These are phyloP conservation scores for Cadophora gregata DNA, from an alignment of 2,329 filamentous ascomycete species.

Conservation along the genomic window DNA sequence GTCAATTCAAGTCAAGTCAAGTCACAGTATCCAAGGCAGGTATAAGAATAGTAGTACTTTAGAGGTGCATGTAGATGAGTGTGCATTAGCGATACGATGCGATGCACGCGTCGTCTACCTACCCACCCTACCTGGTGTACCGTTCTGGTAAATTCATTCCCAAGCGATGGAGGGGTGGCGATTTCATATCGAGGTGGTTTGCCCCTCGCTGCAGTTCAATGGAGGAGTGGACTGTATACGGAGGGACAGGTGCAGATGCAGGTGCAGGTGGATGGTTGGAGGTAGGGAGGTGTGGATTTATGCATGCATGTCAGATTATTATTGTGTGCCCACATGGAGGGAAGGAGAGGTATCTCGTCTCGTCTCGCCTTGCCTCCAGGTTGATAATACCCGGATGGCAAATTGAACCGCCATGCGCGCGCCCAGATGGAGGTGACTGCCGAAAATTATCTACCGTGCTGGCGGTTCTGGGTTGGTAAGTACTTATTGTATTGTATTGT, in stretches of 20 bases:
- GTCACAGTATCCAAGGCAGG: background rate
- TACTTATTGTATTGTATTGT: background rate
- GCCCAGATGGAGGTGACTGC: background rate
- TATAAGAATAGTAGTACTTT: background rate
- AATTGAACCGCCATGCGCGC: background rate
- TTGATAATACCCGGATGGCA: background rate
- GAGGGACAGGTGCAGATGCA: too few species aligned
- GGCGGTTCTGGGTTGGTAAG: conserved; percentile 2
- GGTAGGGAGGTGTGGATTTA: background rate
- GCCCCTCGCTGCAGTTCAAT: too few species aligned
- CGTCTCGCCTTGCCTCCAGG: background rate
- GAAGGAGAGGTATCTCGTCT: background rate
- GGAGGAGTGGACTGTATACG: too few species aligned
- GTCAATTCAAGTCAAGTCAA: too few species aligned
- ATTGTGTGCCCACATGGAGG: background rate
- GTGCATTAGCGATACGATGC: background rate
- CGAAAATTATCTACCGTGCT: background rate
- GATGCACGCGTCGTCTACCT: too few species aligned
- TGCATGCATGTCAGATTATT: conserved; percentile 4
- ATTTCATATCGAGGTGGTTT: background rate
- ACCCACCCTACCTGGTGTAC: too few species aligned
- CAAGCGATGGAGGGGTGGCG: background rate
- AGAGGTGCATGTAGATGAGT: background rate
- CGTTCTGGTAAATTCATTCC: too few species aligned
- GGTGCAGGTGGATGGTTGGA: background rate